Percentiles rank a stretch among this genome's conserved stretches.
phyloP scores from a whole-genome alignment of 2,329 filamentous ascomycete species.

The Hymenoscyphus fructigenus region DNA sequence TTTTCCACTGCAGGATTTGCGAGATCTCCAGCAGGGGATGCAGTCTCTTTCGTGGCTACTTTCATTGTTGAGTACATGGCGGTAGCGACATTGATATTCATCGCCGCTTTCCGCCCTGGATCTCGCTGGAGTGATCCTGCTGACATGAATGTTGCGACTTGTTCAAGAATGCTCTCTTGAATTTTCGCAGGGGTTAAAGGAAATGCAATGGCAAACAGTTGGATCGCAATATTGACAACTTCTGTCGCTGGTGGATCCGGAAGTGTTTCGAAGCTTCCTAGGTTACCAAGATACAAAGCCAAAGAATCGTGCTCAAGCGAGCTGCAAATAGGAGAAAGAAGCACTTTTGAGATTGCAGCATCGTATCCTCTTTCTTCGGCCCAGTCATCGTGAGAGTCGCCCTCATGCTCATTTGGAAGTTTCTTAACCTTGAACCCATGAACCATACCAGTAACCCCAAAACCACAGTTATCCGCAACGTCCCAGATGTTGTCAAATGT shows the following conservation, averaged over 20 bases:
- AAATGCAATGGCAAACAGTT: constrained; percentile 87
- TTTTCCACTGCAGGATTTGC: constrained; percentile 76
- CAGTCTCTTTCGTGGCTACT: constrained; percentile 79
- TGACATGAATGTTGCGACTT: constrained; percentile 86
- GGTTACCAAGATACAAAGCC: constrained; percentile 65
- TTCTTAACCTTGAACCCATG: constrained; percentile 71
- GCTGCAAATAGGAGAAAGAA: constrained; percentile 72
- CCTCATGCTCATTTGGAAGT: constrained; percentile 68
- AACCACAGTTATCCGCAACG: constrained; percentile 88
- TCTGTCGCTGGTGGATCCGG: constrained; percentile 87
- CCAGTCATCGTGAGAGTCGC: constrained; percentile 50
- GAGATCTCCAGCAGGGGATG: constrained; percentile 69
- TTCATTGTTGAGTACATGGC: constrained; percentile 79
- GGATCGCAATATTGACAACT: constrained; percentile 91
- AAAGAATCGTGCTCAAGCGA: constrained; percentile 89
- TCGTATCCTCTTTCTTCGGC: constrained; percentile 58
- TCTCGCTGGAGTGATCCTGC: constrained; percentile 79
- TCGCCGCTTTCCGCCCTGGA: constrained; percentile 82
- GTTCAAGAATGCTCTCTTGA: constrained; percentile 93
- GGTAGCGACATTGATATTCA: constrained; percentile 84
- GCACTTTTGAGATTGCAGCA: constrained; percentile 59
- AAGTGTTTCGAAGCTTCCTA: constrained; percentile 43
- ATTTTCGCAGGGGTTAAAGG: constrained; percentile 87
- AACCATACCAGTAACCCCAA: constrained; percentile 85
- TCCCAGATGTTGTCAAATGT: constrained; percentile 96